These are phyloP conservation scores for Phytophthora pini DNA, from an alignment of 352 stramenopile genomes.

Conservation along the genomic window DNA sequence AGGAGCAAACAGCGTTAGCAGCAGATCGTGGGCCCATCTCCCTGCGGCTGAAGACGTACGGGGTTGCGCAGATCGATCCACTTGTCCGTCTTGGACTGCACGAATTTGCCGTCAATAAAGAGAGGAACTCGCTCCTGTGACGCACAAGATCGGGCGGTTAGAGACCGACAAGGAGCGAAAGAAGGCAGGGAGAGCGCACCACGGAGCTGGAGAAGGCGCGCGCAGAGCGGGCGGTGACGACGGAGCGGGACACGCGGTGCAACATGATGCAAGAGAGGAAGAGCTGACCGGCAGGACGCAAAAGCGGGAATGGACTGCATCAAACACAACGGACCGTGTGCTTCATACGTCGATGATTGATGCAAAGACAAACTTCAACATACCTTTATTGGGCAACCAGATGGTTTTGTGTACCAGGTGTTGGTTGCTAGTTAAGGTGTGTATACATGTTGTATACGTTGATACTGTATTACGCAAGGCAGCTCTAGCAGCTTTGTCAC, in stretches of 20 bases:
- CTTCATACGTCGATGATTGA: slow-evolving; percentile 27
- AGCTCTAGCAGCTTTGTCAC: neutral
- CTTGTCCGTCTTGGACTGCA: slow-evolving; percentile 91
- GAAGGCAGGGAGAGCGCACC: slow-evolving; percentile 19
- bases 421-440: neutral
- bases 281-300: slow-evolving; percentile 8
- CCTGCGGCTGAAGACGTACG: slow-evolving; percentile 22
- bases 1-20: slow-evolving; percentile 5
- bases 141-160: slow-evolving; percentile 3
- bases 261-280: slow-evolving; percentile 26
- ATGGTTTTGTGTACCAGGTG: neutral
- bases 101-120: slow-evolving; percentile 94
- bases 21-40: slow-evolving; percentile 17
- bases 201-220: slow-evolving; percentile 58
- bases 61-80: slow-evolving; percentile 94
- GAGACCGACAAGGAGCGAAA: neutral
- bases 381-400: neutral
- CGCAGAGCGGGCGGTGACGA: slow-evolving; percentile 20
- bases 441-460: slow-evolving; percentile 5
- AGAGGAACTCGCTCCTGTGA: slow-evolving; percentile 73
- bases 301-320: slow-evolving; percentile 27
- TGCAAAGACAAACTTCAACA: slow-evolving; percentile 28
- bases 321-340: neutral
- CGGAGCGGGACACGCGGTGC: slow-evolving; percentile 32
- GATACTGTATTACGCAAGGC: slow-evolving; percentile 1